Base-by-base conservation (phyloP, 2,329 filamentous ascomycete species). In the Podosphaera xanthii region DNA sequence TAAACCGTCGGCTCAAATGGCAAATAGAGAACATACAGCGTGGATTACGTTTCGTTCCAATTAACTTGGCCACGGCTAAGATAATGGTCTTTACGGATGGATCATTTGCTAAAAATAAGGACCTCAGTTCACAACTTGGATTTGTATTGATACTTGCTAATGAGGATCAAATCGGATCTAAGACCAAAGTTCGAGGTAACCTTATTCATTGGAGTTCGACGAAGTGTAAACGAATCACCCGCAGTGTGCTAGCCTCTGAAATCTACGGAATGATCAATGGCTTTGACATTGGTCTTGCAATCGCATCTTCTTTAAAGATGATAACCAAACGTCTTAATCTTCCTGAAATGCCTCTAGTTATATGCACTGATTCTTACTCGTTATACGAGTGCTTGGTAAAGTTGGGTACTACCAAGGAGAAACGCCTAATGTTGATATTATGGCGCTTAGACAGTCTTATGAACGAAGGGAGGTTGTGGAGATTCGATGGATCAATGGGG, bases 261-360 rank as follows among this genome's bases (percentile, higher is more conserved):
- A 48, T 64, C 12, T 62, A 60, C 31, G 55, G 42, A 0, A 60
- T 63, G 49, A 44, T 61, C 10, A 6, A 1, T 2, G 59, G 60
- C 10, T 31, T 62, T 8, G 58, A 63, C 38, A 58, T 61, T 5
- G 55, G 5, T 8, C 22, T 44, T 7, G 55, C 58, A 3, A 46
- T 60, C 33, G 33, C 33, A 2, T 40, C 58, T 7, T 61, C 44
- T 10, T 5, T 58, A 6, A 14, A 33, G 4, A 58, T 35, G 31
- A 49, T 49, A 10, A 34, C 31, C n/a, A 31, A 54, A 6, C 22
- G n/a, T 33, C 50, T 54, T n/a, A 31, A n/a, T 12, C 33, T 54
- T 9, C 50, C 50, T 9, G 22, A 33, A 30, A 35, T 54, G 6
- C 50, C 50, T n/a, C n/a, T n/a, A n/a, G n/a, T n/a, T n/a, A n/a